Evolutionary conservation across 176 grass and related monocot genomes (phyloP), one percentile per base, ranked within the genome.

Genomic region (Oryza glumipatula): DNA sequence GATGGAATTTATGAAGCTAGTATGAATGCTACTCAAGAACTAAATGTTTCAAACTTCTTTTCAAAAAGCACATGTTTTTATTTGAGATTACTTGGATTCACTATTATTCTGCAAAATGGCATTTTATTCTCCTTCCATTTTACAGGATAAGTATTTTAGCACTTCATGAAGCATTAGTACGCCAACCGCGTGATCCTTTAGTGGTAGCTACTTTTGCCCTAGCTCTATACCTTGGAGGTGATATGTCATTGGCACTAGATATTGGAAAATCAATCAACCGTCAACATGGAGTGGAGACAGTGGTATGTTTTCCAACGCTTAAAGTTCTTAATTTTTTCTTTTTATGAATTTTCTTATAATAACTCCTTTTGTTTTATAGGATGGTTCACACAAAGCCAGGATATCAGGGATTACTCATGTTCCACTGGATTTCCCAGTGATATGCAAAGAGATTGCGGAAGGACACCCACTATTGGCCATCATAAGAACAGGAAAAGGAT

Each of bases 141-240:
- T 68, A 73, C 86, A 99, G 96, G 96, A 87, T 94, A 82, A 94
- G 88, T 26, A 80, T 99, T 85, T 85, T 99, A 71, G 97, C 97
- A 63, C 91, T 96, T 78, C 97, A 99, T 87, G 87, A 96, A 85
- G 83, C 92, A 36, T 85, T 99, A 84, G 90, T 77, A 28, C 84
- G 76, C 28, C 73, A 94, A 80, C 86, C 94, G 33, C 80, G 68
- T 65, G 91, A 96, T 90, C 92, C 97, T 69, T 83, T 94, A 72
- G 88, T 92, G 19, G 79, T 99, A 45, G 97, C 97, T 48, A 89
- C 84, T 69, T 99, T 92, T 86, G 86, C 91, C 66, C 54, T 96
- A n/a, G 84, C 97, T 85, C 80, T 99, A 51, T 93, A 99, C 78
- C 88, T 92, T 85, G 94, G 97, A 70, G 97, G 94, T 80, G 84